phyloP scores from a whole-genome alignment of 208 protist species.

The Leishmania tarentolae region DNA sequence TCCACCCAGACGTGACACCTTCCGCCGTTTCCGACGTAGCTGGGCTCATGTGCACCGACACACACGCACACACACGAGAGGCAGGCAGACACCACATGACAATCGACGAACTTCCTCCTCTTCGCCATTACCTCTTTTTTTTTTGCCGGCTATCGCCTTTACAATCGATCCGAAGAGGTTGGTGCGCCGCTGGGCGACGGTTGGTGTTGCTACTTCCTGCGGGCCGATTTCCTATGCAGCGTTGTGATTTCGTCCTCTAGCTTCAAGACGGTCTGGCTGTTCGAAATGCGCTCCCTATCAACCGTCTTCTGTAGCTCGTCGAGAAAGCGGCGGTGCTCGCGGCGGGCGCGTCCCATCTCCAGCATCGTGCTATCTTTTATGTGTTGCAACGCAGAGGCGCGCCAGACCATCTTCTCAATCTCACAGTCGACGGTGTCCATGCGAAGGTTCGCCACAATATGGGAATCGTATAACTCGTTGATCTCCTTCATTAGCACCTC shows the following conservation, averaged over 20 bases:
- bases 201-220: background rate
- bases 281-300: slow-evolving; percentile 47
- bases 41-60: background rate
- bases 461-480: slow-evolving; percentile 50
- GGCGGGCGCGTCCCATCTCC: slow-evolving; percentile 62
- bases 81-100: background rate
- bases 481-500: slow-evolving; percentile 67
- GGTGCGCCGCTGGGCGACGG: background rate
- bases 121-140: background rate
- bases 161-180: background rate
- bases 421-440: slow-evolving; percentile 65
- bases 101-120: background rate
- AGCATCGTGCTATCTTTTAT: slow-evolving; percentile 47
- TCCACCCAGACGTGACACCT: background rate
- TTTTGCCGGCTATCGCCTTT: background rate
- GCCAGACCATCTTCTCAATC: slow-evolving; percentile 65
- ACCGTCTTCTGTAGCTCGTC: slow-evolving; percentile 50
- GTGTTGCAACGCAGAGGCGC: slow-evolving; percentile 47
- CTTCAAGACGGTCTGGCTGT: slow-evolving; percentile 44
- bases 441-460: slow-evolving; percentile 42
- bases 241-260: slow-evolving; percentile 57
- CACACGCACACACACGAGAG: too few relatives aligned
- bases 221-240: slow-evolving; percentile 18
- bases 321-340: slow-evolving; percentile 58
- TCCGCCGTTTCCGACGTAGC: background rate